phyloP scores from a whole-genome alignment of 208 protist species.

The Wallacemonas sp. region DNA sequence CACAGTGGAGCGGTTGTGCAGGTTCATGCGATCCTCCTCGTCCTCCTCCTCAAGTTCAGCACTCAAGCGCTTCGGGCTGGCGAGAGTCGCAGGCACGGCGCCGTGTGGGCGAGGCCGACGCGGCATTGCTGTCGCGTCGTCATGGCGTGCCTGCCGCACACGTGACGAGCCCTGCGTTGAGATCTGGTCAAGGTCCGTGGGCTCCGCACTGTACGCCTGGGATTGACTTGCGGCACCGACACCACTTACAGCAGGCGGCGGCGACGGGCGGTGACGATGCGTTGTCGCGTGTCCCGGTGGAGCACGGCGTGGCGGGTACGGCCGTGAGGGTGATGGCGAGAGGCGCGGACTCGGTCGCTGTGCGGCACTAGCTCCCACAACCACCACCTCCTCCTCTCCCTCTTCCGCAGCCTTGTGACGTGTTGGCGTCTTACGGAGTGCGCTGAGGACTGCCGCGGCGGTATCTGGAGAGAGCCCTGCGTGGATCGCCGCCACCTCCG shows the following conservation, averaged over 20 bases:
- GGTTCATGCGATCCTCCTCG: constrained; percentile 55
- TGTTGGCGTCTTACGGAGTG: too few relatives aligned
- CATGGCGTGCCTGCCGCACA: background rate
- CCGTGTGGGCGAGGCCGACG: background rate
- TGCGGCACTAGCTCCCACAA: too few relatives aligned
- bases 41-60: constrained; percentile 33
- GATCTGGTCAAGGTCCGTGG: too few relatives aligned
- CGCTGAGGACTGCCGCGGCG: too few relatives aligned
- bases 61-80: background rate
- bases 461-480: too few relatives aligned
- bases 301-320: constrained; percentile 3
- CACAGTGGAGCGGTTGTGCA: constrained; percentile 69
- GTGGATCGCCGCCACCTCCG: background rate
- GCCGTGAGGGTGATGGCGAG: constrained; percentile 7
- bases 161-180: background rate
- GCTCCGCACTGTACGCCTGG: too few relatives aligned
- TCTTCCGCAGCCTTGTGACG: too few relatives aligned
- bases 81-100: background rate
- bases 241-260: too few relatives aligned
- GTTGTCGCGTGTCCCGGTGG: background rate
- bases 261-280: background rate
- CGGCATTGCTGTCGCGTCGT: background rate
- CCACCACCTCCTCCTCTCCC: background rate
- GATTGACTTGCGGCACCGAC: too few relatives aligned
- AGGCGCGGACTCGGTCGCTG: background rate